Base-by-base conservation (phyloP, 202 grass and related monocot genomes). In the Carex arenaria region DNA sequence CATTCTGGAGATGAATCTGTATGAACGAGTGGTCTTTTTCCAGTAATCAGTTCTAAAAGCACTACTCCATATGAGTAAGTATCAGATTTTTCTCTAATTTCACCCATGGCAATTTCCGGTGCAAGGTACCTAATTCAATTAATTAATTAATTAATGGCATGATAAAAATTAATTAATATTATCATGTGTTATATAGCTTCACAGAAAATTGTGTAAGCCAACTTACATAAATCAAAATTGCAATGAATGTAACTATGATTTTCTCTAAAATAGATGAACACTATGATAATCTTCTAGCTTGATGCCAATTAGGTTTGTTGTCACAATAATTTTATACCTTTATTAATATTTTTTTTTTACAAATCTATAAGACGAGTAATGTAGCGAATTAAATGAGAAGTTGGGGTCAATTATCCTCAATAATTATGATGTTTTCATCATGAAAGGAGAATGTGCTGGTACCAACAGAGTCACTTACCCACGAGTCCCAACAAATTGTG, bases 41-140 rank as follows among this genome's bases (percentile, higher is more conserved):
- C 95, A 61, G 89, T 97, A 82, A 97, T 97, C 68, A 97, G 83
- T 85, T 97, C 94, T 34, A 97, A 86, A 92, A 97, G 94, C 94
- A 94, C 90, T 78, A 97, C 88, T 83, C 94, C 94, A 47, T 87
- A 97, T 53, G 94, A 90, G 67, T 94, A 97, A 4, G 94, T 90
- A 90, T 97, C 94, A 60, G 94, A 97, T 85, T 92, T 94, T 23
- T 97, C 94, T 28, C 90, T 92, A n/a, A 97, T 89, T 87, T 97
- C 89, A 64, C 94, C 94, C 70, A 90, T 85, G 20, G 94, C 92
- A 81, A 94, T 89, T 66, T 97, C 94, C 63, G 94, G 94, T 83
- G 91, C 90, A 71, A 97, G 85, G 63, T 94, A 94, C 77, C 94
- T 94, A 86, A 72, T 32, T 26, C 0, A 45, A 19, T 40, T 20